Conservation (phyloP, 1,284 basidiomycete genomes). For the Leccinum griseonigrum region DNA sequence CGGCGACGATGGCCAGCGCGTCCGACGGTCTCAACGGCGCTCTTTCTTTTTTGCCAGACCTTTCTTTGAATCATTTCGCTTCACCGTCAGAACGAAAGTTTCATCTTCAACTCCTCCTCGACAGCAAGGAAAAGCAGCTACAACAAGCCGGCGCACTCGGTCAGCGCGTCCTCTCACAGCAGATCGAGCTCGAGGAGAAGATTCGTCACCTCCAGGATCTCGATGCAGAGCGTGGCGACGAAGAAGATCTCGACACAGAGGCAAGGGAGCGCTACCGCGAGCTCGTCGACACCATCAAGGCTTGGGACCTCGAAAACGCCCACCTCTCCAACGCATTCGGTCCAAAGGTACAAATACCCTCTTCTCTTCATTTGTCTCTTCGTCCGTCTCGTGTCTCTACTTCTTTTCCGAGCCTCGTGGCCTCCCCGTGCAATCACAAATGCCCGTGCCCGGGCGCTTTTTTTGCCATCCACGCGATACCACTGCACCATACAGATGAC, state of each 20-base stretch:
- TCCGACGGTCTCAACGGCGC: constrained; percentile 28
- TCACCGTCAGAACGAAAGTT: constrained; percentile 66
- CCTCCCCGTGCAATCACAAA: constrained; percentile 2
- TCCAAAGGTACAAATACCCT: constrained; percentile 50
- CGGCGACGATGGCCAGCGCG: constrained; percentile 28
- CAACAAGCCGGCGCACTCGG: constrained; percentile 88
- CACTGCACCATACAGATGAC: neutral
- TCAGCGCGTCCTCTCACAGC: constrained; percentile 87
- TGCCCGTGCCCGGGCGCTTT: too few species aligned
- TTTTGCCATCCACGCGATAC: too few species aligned
- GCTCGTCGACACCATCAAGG: constrained; percentile 71
- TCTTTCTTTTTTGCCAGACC: constrained; percentile 25
- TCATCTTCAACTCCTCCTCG: constrained; percentile 78
- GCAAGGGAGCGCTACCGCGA: constrained; percentile 73
- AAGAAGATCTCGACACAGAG: constrained; percentile 60
- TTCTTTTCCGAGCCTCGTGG: constrained; percentile 23
- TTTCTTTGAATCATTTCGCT: constrained; percentile 34
- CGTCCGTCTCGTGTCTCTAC: constrained; percentile 4
- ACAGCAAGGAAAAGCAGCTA: constrained; percentile 87
- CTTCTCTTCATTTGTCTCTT: neutral
- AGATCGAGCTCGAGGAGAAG: constrained; percentile 85
- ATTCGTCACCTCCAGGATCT: constrained; percentile 77
- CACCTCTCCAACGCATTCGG: constrained; percentile 73
- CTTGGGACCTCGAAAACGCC: constrained; percentile 85
- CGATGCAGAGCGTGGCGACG: constrained; percentile 56